These are phyloP conservation scores for Euphorbia tirucalli DNA, from an alignment of 345 rosid genomes.

Conservation along the genomic window DNA sequence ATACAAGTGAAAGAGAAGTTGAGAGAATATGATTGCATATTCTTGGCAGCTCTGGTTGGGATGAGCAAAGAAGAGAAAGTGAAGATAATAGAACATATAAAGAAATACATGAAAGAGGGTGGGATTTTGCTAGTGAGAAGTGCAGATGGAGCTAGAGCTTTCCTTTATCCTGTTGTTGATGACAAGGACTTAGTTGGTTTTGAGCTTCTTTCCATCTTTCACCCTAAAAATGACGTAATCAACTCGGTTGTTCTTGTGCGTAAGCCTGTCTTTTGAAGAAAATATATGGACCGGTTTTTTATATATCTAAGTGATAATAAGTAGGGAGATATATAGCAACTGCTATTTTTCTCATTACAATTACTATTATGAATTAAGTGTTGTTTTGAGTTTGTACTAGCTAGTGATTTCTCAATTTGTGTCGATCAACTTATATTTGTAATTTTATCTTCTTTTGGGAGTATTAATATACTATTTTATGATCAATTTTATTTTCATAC, in stretches of 20 bases:
- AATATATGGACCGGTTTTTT: too few species aligned
- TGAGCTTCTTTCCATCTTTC: conserved; percentile 37
- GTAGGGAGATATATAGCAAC: too few species aligned
- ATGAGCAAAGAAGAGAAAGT: conserved; percentile 34
- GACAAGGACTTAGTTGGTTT: conserved; percentile 30
- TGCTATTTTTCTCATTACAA: background rate
- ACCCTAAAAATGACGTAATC: conserved; percentile 37
- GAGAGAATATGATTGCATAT: conserved; percentile 36
- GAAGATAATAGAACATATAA: conserved; percentile 29
- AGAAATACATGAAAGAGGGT: conserved; percentile 36
- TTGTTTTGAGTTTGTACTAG: too few species aligned
- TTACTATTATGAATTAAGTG: too few species aligned
- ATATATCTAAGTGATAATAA: too few species aligned
- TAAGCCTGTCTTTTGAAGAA: conserved; percentile 21
- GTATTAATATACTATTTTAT: too few species aligned
- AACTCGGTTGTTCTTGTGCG: conserved; percentile 38
- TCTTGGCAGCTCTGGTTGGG: conserved; percentile 48
- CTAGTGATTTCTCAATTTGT: too few species aligned
- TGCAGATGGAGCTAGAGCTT: conserved; percentile 42
- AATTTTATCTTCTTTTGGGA: too few species aligned
- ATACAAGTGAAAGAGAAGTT: conserved; percentile 35
- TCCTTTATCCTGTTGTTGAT: conserved; percentile 40
- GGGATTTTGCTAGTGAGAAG: conserved; percentile 38
- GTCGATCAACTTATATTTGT: too few species aligned
- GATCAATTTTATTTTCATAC: too few species aligned